Evolutionary conservation across 1,284 basidiomycete species (phyloP).

Genomic region (Kalmanozyma brasiliensis): DNA sequence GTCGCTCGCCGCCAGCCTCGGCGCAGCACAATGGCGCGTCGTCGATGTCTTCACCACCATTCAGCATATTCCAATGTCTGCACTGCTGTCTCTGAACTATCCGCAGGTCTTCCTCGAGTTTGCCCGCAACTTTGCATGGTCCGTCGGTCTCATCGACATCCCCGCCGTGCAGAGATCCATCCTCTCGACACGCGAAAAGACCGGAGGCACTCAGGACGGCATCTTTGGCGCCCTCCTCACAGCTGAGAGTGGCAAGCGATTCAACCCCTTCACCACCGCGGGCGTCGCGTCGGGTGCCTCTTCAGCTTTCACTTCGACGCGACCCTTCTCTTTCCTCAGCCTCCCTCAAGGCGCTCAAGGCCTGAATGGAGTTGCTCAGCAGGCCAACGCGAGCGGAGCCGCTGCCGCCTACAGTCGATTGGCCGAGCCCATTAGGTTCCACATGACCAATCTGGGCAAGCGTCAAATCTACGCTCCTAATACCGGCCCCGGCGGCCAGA

Average conservation of each 20-base stretch:
- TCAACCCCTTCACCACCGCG: constrained; percentile 49
- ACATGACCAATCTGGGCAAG: constrained; percentile 36
- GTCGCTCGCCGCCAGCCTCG: constrained; percentile 64
- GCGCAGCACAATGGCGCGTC: constrained; percentile 73
- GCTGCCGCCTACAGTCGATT: constrained; percentile 25
- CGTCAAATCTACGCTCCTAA: constrained; percentile 62
- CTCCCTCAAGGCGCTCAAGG: constrained; percentile 13
- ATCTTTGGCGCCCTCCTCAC: constrained; percentile 43
- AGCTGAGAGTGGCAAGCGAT: constrained; percentile 52
- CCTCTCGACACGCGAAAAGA: constrained; percentile 80
- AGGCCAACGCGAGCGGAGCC: constrained; percentile 5
- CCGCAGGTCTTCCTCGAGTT: constrained; percentile 83
- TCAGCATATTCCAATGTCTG: constrained; percentile 82
- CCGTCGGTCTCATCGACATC: constrained; percentile 81
- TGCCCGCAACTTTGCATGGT: constrained; percentile 87
- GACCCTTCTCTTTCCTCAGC: constrained; percentile 18
- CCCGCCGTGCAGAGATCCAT: constrained; percentile 80
- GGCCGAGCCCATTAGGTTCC: constrained; percentile 29
- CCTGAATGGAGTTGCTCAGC: too few relatives aligned
- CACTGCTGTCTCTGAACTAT: constrained; percentile 84
- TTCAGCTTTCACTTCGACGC: constrained; percentile 18
- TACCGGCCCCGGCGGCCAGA: constrained; percentile 60
- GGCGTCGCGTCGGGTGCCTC: constrained; percentile 12
- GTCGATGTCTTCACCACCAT: constrained; percentile 84
- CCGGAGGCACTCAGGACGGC: constrained; percentile 76